Percentiles rank a stretch among this genome's conserved stretches.
phyloP scores from a whole-genome alignment of 2,329 filamentous ascomycete genomes.

The Sordariomycetes sp. region DNA sequence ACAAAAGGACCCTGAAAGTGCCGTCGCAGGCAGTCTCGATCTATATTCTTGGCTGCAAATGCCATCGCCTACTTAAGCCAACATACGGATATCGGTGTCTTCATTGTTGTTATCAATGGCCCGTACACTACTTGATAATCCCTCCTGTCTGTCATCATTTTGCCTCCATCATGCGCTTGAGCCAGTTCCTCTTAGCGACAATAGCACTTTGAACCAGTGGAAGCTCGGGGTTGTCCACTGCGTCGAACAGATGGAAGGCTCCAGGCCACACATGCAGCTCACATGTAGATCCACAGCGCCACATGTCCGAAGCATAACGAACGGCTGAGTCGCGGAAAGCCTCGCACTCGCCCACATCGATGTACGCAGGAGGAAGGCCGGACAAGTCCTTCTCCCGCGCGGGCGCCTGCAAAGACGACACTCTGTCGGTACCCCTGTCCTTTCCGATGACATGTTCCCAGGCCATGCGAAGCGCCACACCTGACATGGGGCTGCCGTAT shows the following conservation, averaged over 20 bases:
- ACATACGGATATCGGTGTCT: too few species aligned
- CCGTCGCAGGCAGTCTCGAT: too few species aligned
- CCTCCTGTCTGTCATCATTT: too few species aligned
- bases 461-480: slow-evolving; percentile 25
- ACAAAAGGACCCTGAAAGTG: too few species aligned
- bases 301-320: slow-evolving; percentile 26
- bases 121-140: too few species aligned
- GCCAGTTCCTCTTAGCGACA: background rate
- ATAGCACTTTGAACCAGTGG: slow-evolving; percentile 1
- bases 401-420: slow-evolving; percentile 25
- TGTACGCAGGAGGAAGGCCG: slow-evolving; percentile 30
- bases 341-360: slow-evolving; percentile 33
- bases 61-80: too few species aligned
- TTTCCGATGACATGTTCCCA: slow-evolving; percentile 32
- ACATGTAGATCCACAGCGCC: slow-evolving; percentile 21
- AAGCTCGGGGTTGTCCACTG: slow-evolving; percentile 1
- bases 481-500: slow-evolving; percentile 22
- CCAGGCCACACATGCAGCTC: slow-evolving; percentile 34
- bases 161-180: background rate
- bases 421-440: slow-evolving; percentile 17
- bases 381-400: slow-evolving; percentile 21
- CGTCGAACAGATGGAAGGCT: slow-evolving; percentile 28
- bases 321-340: slow-evolving; percentile 30
- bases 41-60: too few species aligned
- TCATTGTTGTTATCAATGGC: too few species aligned